A percentile compares a stretch with the other conserved stretches of the same genome.
phyloP scores from a whole-genome alignment of 371 early-diverging fungal species.

The Actinomucor elegans region DNA sequence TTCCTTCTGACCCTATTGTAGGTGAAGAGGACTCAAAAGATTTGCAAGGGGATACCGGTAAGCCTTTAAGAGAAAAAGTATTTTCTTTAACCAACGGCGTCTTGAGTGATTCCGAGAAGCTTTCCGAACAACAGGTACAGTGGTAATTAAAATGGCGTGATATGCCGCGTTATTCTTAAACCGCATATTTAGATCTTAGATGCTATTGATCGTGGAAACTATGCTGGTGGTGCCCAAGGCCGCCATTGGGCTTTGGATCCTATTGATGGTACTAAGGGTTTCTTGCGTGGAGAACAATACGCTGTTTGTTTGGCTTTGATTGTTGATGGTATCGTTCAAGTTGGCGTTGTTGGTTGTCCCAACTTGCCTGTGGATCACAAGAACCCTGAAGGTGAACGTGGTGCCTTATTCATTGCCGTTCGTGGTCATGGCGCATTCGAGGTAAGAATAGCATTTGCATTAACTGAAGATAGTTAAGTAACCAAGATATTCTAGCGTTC shows the following conservation, averaged over 20 bases:
- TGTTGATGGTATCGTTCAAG: constrained; percentile 82
- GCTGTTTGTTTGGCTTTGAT: constrained; percentile 95
- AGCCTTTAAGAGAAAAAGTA: constrained; percentile 71
- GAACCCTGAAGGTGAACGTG: constrained; percentile 67
- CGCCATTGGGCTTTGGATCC: constrained; percentile 97
- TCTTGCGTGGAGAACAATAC: constrained; percentile 95
- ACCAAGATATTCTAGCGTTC: too few relatives aligned
- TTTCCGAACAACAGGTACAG: constrained; percentile 69
- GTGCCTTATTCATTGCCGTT: constrained; percentile 77
- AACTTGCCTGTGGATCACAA: constrained; percentile 78
- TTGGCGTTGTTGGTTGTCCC: constrained; percentile 95
- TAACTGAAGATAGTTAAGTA: too few relatives aligned
- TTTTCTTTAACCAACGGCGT: constrained; percentile 78
- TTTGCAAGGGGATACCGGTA: constrained; percentile 72
- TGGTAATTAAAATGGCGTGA: too few relatives aligned
- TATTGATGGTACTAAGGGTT: constrained; percentile 94
- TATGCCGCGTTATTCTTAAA: too few relatives aligned
- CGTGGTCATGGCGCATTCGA: constrained; percentile 89
- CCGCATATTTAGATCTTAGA: constrained; percentile 65
- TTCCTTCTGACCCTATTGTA: constrained; percentile 88
- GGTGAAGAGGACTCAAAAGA: constrained; percentile 94
- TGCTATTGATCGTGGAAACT: constrained; percentile 90
- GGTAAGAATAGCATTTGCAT: too few relatives aligned
- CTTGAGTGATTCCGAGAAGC: constrained; percentile 41
- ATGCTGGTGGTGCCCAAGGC: constrained; percentile 78